Evolutionary conservation across 768 basidiomycete genomes (phyloP).

Genomic region (Fomitopsis pulvina): DNA sequence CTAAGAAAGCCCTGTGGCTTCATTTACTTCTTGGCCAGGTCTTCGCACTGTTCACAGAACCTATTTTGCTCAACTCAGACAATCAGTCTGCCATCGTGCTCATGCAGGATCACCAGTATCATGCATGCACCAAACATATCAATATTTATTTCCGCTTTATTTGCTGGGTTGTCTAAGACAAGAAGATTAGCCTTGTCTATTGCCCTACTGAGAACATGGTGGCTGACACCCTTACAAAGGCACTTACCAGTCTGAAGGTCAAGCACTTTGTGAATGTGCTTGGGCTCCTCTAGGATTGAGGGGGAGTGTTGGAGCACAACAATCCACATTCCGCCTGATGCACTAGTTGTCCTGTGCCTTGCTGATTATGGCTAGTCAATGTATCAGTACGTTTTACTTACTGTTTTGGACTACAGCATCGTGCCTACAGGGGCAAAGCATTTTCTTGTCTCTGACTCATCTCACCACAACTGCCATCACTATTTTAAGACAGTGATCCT

Average conservation of each 20-base stretch:
- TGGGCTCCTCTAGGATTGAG: constrained; percentile 9
- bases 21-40: background rate
- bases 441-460: no score
- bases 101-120: constrained; percentile 18
- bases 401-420: no score
- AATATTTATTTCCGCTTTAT: constrained; percentile 29
- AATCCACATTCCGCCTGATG: background rate
- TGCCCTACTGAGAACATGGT: constrained; percentile 24
- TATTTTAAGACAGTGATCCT: no score
- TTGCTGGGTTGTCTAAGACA: constrained; percentile 18
- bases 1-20: constrained; percentile 32
- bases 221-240: constrained; percentile 31
- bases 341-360: no score
- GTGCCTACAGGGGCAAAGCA: no score
- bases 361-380: no score
- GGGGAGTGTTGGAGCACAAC: constrained; percentile 6
- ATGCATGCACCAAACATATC: constrained; percentile 32
- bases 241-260: constrained; percentile 14
- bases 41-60: constrained; percentile 3
- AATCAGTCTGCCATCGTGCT: constrained; percentile 21
- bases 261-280: constrained; percentile 7
- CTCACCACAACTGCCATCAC: no score
- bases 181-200: constrained; percentile 17
- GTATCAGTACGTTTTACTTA: no score
- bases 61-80: constrained; percentile 3